Base-by-base conservation (phyloP, 805 yeast genomes). In the Yarrowia alimentaria region DNA sequence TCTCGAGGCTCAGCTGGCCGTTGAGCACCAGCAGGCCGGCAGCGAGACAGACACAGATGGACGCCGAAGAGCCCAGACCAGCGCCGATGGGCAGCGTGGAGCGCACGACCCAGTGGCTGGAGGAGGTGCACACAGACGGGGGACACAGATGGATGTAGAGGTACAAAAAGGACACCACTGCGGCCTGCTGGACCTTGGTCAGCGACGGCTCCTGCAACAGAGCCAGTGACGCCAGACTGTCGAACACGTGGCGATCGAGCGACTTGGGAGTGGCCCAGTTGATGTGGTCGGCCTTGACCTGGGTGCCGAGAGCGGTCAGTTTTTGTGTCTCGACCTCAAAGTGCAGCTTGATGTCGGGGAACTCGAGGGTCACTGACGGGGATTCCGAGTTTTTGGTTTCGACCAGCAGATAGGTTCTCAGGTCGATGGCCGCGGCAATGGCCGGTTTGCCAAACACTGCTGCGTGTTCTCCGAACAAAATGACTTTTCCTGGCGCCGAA, bases 401-500 rank as follows among this genome's bases (percentile, higher is more conserved):
- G 1, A 85, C 93, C 16, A 85, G 68, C 6, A 90, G 67, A 60
- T 87, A 91, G 0, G 97, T 85, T 60, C 96, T 76, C 53, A 93
- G 70, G 6, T 93, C 83, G 8, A 91, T 76, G 4, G 96, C 93
- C 0, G 98, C 97, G 1, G 99, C 98, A 48, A 93, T 85, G 10
- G 97, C 98, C 1, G 96, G 96, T 70, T 80, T 85, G 37, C 85
- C 82, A 64, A 85, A 86, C 0, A 93, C 99, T 1, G 94, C 98
- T 6, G 97, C 85, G 62, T 93, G 99, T 63, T 93, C 99, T 17
- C 99, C 99, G 65, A 90, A 93, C 26, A 93, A 74, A 59, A 93
- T 93, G 35, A 89, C 95, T 62, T 93, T 93, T 4, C 99, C 99
- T 0, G 99, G 99, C 1, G 99, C 93, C 50, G 96, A 85, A 1